Percentiles rank a stretch among this genome's conserved stretches.
Evolutionary conservation across 176 grass and related monocot genomes (phyloP).

Genomic region (Elymus sibiricus): DNA sequence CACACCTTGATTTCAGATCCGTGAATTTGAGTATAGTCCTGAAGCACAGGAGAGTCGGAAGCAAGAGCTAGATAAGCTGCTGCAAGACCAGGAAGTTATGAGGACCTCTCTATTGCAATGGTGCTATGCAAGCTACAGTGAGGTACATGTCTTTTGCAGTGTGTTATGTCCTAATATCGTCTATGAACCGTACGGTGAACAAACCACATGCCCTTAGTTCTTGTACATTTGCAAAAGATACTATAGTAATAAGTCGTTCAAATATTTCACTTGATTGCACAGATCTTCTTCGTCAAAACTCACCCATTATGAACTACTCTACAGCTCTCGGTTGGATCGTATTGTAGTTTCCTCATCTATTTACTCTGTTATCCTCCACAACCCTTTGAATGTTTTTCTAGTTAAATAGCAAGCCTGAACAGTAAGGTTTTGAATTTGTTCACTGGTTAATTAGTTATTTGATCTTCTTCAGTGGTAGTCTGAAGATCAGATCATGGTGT

Average conservation of each 20-base stretch:
- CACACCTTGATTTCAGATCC: slow-evolving; percentile 48
- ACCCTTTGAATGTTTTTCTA: background rate
- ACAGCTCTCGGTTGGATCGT: background rate
- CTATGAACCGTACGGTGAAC: background rate
- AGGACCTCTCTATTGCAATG: slow-evolving; percentile 84
- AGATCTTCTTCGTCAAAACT: background rate
- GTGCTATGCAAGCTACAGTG: slow-evolving; percentile 96
- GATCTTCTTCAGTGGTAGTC: background rate
- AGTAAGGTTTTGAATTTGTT: background rate
- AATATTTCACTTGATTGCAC: background rate
- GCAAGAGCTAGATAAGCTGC: slow-evolving; percentile 80
- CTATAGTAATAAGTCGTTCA: background rate
- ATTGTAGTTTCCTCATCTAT: background rate
- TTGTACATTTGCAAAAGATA: background rate
- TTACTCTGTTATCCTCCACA: background rate
- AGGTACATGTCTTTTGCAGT: slow-evolving; percentile 52
- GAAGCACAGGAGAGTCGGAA: slow-evolving; percentile 84
- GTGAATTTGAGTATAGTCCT: slow-evolving; percentile 90
- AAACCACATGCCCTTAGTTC: background rate
- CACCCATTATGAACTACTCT: background rate
- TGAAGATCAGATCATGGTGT: background rate
- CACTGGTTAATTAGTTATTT: background rate
- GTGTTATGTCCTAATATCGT: background rate
- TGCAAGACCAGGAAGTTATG: slow-evolving; percentile 83
- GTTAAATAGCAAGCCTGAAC: background rate